A percentile compares a stretch with the other conserved stretches of the same genome.
These are phyloP conservation scores for Claviceps pazoutovae DNA, from an alignment of 2,329 filamentous ascomycete genomes.

Conservation along the genomic window DNA sequence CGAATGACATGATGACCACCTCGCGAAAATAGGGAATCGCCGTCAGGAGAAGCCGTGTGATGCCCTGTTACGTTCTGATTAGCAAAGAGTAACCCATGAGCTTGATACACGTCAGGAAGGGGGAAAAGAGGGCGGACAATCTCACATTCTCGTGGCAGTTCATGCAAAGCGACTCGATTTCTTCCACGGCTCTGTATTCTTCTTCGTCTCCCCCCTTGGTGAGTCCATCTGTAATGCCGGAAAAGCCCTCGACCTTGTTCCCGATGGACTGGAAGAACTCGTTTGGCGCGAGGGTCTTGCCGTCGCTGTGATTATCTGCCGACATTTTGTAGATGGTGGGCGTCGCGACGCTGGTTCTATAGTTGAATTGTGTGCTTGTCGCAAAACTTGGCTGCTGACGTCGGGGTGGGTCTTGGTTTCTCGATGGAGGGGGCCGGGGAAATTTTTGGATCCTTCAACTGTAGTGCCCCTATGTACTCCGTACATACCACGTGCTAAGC, in stretches of 20 bases:
- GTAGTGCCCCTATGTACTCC: too few species aligned
- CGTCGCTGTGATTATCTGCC: conserved; percentile 23
- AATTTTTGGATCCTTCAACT: too few species aligned
- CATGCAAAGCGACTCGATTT: conserved; percentile 74
- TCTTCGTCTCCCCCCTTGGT: conserved; percentile 23
- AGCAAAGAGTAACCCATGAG: background rate
- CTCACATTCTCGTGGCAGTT: conserved; percentile 67
- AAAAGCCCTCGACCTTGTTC: conserved; percentile 42
- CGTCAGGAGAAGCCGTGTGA: conserved; percentile 75
- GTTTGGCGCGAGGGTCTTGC: conserved; percentile 24
- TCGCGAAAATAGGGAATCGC: conserved; percentile 95
- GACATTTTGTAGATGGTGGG: conserved; percentile 23
- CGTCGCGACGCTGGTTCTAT: background rate
- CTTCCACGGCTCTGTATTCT: conserved; percentile 44
- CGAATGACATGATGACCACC: conserved; percentile 93
- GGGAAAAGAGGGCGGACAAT: background rate
- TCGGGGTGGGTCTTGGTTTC: too few species aligned
- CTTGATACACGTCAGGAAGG: background rate
- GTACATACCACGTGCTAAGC: background rate
- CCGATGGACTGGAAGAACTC: conserved; percentile 52
- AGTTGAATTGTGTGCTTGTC: background rate
- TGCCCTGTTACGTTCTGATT: conserved; percentile 43
- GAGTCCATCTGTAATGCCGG: conserved; percentile 22
- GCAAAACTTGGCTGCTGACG: background rate
- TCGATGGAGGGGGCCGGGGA: too few species aligned